Base-by-base conservation (phyloP, 257 asterid genomes). In the Ajuga chamaepitys region DNA sequence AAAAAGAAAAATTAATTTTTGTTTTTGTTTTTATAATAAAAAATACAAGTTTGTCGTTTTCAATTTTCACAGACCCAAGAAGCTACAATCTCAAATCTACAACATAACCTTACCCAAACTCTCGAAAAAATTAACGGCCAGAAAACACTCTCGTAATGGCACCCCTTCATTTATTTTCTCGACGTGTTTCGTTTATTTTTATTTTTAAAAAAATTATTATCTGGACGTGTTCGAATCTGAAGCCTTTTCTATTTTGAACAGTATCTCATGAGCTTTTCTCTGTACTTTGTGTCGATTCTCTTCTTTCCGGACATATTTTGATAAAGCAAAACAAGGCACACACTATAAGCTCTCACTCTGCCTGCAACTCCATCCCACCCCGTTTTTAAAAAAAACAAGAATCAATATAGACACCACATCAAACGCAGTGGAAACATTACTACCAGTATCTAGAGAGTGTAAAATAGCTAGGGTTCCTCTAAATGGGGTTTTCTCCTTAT, bases 401-500 rank as follows among this genome's bases (percentile, higher is more conserved):
- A 62, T 24, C 62, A 51, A 32, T 32, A 32, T 5, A 38, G 10
- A 81, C 81, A 67, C 50, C 38, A 41, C 71, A 16, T 28, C 70
- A 62, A 50, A 58, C 68, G 17, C 70, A 65, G 11, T 58, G 21
- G 63, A 71, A 70, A 60, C 78, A 69, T 64, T n/a, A 20, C 58
- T 63, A 58, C 34, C 57, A 47, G 8, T 30, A 64, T 48, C 62
- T 67, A 47, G 26, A 44, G 34, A 12, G 35, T 5, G 40, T 9
- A 30, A 40, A 9, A 45, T 5, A 13, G 1, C 5, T 34, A 46
- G 3, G 2, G 10, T 42, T 2, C 42, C 56, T 64, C 4, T 53
- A 41, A 57, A 90, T 90, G 98, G 83, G 56, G 28, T 42, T 61
- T 22, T 74, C 77, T 68, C 63, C 70, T 2, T 61, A 60, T 6